phyloP scores from a whole-genome alignment of 2,329 filamentous ascomycete species.

The Fusarium oxysporum region DNA sequence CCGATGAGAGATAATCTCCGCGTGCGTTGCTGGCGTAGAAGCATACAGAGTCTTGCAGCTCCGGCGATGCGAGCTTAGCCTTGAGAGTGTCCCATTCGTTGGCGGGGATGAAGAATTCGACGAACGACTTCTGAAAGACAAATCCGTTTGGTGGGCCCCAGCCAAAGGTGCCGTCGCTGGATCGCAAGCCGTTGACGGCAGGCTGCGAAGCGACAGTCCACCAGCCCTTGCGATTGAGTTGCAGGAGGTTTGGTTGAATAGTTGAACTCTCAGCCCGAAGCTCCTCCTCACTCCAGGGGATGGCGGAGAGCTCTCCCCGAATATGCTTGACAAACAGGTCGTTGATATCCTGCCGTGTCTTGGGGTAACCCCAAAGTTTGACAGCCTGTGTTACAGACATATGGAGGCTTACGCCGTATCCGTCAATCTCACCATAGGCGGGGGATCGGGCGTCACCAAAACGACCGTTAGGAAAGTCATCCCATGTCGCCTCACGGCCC shows the following conservation, averaged over 20 bases:
- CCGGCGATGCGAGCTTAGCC: conserved; percentile 68
- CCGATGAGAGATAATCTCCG: conserved; percentile 83
- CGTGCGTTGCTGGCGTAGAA: conserved; percentile 87
- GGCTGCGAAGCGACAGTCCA: conserved; percentile 98
- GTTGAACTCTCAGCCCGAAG: conserved; percentile 84
- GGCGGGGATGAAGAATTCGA: conserved; percentile 90
- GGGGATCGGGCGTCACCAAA: conserved; percentile 95
- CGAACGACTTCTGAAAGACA: conserved; percentile 98
- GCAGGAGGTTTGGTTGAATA: conserved; percentile 80
- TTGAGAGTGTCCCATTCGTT: conserved; percentile 77
- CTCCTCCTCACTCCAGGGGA: conserved; percentile 95
- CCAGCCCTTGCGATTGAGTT: conserved; percentile 85
- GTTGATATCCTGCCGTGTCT: conserved; percentile 77
- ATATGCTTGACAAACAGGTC: conserved; percentile 85
- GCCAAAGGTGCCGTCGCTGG: conserved; percentile 82
- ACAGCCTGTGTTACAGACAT: conserved; percentile 88
- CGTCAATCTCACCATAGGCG: conserved; percentile 95
- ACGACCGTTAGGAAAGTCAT: conserved; percentile 95
- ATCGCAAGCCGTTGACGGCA: conserved; percentile 86
- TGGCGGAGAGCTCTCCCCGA: conserved; percentile 79
- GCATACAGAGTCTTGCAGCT: conserved; percentile 75
- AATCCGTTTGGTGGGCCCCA: conserved; percentile 95
- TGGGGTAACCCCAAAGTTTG: conserved; percentile 85
- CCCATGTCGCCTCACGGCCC: conserved; percentile 96
- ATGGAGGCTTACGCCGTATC: conserved; percentile 96